phyloP scores from a whole-genome alignment of 371 early-diverging fungal genomes.

The Lichtheimia hyalospora region DNA sequence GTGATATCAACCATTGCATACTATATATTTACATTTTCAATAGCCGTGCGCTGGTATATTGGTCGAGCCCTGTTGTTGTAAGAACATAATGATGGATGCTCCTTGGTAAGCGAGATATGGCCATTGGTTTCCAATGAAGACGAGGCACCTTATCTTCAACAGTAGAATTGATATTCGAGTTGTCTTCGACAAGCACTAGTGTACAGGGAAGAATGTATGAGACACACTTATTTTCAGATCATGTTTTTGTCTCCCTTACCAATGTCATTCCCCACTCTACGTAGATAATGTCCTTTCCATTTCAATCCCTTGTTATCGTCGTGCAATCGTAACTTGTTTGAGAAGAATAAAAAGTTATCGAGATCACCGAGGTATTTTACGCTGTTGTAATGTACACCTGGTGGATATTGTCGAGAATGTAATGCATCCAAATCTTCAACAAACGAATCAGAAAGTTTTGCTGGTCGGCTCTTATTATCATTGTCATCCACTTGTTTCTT shows the following conservation, averaged over 20 bases:
- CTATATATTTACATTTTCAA: conserved; percentile 32
- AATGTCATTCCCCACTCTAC: conserved; percentile 40
- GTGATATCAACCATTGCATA: neutral
- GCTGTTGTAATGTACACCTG: conserved; percentile 23
- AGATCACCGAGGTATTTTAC: conserved; percentile 46
- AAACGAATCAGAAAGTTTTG: conserved; percentile 37
- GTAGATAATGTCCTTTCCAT: conserved; percentile 37
- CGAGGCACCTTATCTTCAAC: conserved; percentile 8
- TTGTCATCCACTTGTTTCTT: neutral
- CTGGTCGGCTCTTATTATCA: conserved; percentile 16
- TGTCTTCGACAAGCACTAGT: conserved; percentile 26
- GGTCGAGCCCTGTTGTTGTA: conserved; percentile 37
- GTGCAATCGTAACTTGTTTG: conserved; percentile 33
- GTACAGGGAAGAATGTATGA: conserved; percentile 6
- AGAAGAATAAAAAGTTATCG: conserved; percentile 42
- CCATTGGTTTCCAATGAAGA: conserved; percentile 5
- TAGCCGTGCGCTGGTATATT: conserved; percentile 38
- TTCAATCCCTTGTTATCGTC: conserved; percentile 9
- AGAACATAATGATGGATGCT: conserved; percentile 41
- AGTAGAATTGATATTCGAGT: conserved; percentile 1
- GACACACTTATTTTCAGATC: too few species aligned
- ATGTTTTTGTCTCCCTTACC: neutral
- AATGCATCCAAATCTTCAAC: conserved; percentile 19
- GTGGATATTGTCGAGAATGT: conserved; percentile 17
- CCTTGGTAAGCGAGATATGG: neutral